phyloP scores from a whole-genome alignment of 2,329 filamentous ascomycete species.

The Botrytis fragariae region DNA sequence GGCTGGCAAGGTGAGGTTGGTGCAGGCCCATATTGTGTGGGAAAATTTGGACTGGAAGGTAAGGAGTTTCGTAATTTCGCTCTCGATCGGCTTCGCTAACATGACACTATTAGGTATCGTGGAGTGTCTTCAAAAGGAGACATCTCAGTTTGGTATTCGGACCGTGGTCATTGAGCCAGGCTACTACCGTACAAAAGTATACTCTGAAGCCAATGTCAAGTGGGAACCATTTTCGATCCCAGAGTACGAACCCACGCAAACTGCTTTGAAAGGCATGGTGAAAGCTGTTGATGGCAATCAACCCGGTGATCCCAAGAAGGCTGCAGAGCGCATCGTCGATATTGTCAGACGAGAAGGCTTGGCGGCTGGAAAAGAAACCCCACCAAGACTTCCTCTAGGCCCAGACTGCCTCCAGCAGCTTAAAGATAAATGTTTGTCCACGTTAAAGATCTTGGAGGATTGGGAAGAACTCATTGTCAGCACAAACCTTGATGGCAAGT shows the following conservation, averaged over 20 bases:
- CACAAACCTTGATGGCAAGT: background rate
- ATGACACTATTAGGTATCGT: conserved; percentile 17
- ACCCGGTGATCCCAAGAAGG: background rate
- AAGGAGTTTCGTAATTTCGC: background rate
- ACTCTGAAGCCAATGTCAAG: background rate
- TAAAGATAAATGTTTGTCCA: background rate
- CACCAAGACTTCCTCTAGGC: background rate
- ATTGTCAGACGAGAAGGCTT: background rate
- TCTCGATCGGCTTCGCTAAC: background rate
- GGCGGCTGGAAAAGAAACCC: background rate
- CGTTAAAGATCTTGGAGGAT: background rate
- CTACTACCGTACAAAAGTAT: background rate
- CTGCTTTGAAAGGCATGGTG: background rate
- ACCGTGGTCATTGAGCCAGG: conserved; percentile 32
- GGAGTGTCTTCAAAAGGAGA: conserved; percentile 24
- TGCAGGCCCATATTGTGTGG: conserved; percentile 20
- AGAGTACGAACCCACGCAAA: background rate
- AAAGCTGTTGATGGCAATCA: background rate
- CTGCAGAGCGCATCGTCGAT: background rate
- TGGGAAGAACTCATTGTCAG: background rate
- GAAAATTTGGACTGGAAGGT: conserved; percentile 29
- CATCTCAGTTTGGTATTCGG: conserved; percentile 22
- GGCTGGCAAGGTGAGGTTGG: conserved; percentile 23
- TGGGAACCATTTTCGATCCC: background rate
- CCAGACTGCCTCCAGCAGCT: background rate